Conservation (phyloP, 2,329 filamentous ascomycete species). For the Trichoderma citrinoviride region DNA sequence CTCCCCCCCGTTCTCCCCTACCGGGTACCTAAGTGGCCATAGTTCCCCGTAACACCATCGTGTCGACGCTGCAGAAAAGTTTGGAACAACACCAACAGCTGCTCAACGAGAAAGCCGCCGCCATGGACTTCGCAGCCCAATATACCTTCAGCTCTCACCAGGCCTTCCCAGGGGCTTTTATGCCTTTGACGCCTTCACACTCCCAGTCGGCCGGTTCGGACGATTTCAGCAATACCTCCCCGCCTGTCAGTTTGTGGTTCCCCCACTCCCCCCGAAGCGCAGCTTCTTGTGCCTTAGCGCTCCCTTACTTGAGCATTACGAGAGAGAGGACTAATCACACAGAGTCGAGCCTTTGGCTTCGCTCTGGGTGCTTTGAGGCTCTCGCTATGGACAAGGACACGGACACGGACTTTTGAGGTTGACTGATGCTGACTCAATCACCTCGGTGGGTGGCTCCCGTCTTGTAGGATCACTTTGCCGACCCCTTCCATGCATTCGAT, state of each 20-base stretch:
- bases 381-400: background rate
- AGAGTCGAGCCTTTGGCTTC: background rate
- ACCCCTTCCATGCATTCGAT: slow-evolving; percentile 51
- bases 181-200: slow-evolving; percentile 55
- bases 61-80: background rate
- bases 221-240: slow-evolving; percentile 54
- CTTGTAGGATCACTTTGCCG: slow-evolving; percentile 49
- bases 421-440: slow-evolving; percentile 15
- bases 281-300: slow-evolving; percentile 26
- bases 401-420: background rate
- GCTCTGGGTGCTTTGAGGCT: no score
- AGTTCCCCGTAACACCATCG: background rate
- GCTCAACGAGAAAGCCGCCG: background rate
- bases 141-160: slow-evolving; percentile 48
- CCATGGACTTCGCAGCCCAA: slow-evolving; percentile 52
- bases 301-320: slow-evolving; percentile 38
- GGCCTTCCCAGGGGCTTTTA: slow-evolving; percentile 51
- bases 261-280: slow-evolving; percentile 29
- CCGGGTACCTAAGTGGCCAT: background rate
- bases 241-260: slow-evolving; percentile 48
- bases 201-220: slow-evolving; percentile 54
- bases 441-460: slow-evolving; percentile 1
- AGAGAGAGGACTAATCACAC: slow-evolving; percentile 17
- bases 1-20: background rate
- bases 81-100: background rate